These are phyloP conservation scores for Actinomucor elegans DNA, from an alignment of 371 early-diverging fungal genomes.

Conservation along the genomic window DNA sequence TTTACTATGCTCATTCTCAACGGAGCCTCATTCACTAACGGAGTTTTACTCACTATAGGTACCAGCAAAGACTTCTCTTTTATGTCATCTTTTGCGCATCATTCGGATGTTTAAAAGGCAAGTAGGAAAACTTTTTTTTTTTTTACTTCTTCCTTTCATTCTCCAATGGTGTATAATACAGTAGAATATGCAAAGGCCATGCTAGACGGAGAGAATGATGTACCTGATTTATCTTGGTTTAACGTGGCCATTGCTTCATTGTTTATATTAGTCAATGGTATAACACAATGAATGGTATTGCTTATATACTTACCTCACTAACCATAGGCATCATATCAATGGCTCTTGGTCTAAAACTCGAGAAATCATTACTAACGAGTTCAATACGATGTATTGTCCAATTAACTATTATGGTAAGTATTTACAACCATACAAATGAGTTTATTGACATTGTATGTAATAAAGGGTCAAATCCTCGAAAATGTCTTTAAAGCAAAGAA, in stretches of 20 bases:
- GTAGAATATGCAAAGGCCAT: neutral
- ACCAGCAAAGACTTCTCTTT: too few species aligned
- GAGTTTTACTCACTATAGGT: too few species aligned
- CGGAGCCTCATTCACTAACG: too few species aligned
- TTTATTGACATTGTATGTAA: neutral
- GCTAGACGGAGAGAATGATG: neutral
- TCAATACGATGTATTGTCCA: constrained; percentile 64
- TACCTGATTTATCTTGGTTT: constrained; percentile 25
- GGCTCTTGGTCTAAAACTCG: constrained; percentile 58
- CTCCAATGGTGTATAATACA: neutral
- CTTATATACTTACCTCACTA: neutral
- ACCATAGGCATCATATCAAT: constrained; percentile 55
- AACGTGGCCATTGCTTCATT: constrained; percentile 48
- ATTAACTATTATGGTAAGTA: constrained; percentile 60
- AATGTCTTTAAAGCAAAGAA: constrained; percentile 63
- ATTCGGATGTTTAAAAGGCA: constrained; percentile 11
- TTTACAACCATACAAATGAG: neutral
- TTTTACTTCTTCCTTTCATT: neutral
- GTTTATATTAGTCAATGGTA: constrained; percentile 50
- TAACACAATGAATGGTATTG: neutral
- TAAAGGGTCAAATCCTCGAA: constrained; percentile 60
- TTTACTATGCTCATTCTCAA: too few species aligned
- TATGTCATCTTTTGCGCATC: neutral
- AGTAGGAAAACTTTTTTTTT: neutral
- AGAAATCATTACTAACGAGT: constrained; percentile 60